These are phyloP conservation scores for Lagenidium giganteum DNA, from an alignment of 352 stramenopile genomes.

Conservation along the genomic window DNA sequence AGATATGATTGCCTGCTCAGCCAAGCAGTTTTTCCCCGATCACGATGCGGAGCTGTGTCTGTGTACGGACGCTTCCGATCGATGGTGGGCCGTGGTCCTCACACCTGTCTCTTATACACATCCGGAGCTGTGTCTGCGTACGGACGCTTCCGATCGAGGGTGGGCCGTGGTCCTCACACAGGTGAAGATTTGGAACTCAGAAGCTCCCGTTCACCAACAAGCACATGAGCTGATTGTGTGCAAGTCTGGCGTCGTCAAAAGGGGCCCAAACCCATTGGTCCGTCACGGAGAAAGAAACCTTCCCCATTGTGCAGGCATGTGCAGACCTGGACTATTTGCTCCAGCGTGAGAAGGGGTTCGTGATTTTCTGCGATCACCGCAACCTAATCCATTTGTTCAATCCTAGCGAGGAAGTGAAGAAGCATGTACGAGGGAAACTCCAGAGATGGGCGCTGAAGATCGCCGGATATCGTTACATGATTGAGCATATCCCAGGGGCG, in stretches of 20 bases:
- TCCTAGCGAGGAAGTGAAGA: conserved; percentile 12
- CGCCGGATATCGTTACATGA: conserved; percentile 6
- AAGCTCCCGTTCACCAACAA: conserved; percentile 9
- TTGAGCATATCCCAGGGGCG: conserved; percentile 16
- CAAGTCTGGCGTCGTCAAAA: conserved; percentile 12
- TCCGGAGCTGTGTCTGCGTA: conserved; percentile 7
- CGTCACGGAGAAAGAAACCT: conserved; percentile 13
- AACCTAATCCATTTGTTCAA: conserved; percentile 18
- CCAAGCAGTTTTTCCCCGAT: not conserved
- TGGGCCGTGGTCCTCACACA: conserved; percentile 13
- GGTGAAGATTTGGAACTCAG: conserved; percentile 10
- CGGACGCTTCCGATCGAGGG: conserved; percentile 6
- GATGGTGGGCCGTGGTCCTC: conserved; percentile 11
- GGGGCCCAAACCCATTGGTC: conserved; percentile 5
- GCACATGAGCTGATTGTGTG: conserved; percentile 14
- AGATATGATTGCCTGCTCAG: not conserved
- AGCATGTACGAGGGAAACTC: conserved; percentile 13
- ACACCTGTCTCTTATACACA: too few species aligned
- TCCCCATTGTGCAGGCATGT: not conserved
- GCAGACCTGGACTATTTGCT: conserved; percentile 7
- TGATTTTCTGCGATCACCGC: conserved; percentile 16
- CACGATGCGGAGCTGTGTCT: not conserved
- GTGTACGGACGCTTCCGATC: conserved; percentile 3
- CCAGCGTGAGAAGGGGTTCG: conserved; percentile 3
- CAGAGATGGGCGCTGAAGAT: conserved; percentile 14